Conservation (phyloP, 2,329 filamentous ascomycete species). For the Aspergillus sp. region DNA sequence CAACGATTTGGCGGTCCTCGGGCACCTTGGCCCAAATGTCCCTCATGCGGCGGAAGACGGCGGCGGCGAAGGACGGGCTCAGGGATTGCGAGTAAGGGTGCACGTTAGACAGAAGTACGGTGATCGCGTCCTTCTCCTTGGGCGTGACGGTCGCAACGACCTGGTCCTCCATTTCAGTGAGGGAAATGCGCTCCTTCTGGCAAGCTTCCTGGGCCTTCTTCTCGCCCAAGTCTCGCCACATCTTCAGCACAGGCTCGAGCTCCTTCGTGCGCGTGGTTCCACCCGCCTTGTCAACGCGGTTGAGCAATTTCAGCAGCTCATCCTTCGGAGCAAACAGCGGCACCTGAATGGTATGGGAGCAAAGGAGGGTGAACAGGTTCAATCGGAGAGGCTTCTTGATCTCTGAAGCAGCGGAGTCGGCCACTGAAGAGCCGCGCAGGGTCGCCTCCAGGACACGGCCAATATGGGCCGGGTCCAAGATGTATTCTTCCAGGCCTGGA, state of each 20-base stretch:
- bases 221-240: slow-evolving; percentile 62
- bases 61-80: slow-evolving; percentile 59
- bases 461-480: slow-evolving; percentile 74
- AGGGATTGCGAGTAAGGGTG: slow-evolving; percentile 41
- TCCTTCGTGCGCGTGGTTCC: slow-evolving; percentile 71
- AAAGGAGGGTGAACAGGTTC: slow-evolving; percentile 69
- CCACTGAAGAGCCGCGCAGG: slow-evolving; percentile 52
- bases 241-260: slow-evolving; percentile 71
- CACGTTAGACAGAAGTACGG: slow-evolving; percentile 54
- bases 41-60: slow-evolving; percentile 68
- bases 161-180: slow-evolving; percentile 51
- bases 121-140: slow-evolving; percentile 59
- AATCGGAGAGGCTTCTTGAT: slow-evolving; percentile 63
- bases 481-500: slow-evolving; percentile 78
- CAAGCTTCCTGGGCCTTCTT: slow-evolving; percentile 54
- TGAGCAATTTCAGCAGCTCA: slow-evolving; percentile 69
- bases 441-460: slow-evolving; percentile 60
- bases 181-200: slow-evolving; percentile 48
- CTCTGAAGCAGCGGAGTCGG: slow-evolving; percentile 49
- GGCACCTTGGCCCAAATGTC: slow-evolving; percentile 64
- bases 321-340: slow-evolving; percentile 70
- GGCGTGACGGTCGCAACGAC: slow-evolving; percentile 55
- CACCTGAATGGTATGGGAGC: slow-evolving; percentile 68
- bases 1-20: slow-evolving; percentile 36
- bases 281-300: slow-evolving; percentile 69